These are phyloP conservation scores for Trypanosoma mega DNA, from an alignment of 208 protist species.

Conservation along the genomic window DNA sequence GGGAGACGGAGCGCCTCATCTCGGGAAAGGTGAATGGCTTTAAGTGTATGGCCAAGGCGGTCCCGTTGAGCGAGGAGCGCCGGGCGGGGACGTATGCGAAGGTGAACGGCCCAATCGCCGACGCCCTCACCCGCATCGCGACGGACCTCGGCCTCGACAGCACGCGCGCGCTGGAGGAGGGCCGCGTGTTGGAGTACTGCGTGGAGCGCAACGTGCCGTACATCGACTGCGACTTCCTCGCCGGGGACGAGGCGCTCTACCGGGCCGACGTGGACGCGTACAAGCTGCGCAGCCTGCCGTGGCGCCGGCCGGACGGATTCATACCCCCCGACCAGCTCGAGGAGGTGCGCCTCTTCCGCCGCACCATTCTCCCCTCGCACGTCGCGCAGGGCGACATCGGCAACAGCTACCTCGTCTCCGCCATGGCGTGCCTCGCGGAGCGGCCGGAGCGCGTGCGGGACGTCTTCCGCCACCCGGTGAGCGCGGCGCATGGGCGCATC, in stretches of 20 bases:
- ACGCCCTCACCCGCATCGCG: slow-evolving; percentile 38
- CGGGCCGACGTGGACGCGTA: slow-evolving; percentile 61
- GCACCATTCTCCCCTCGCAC: slow-evolving; percentile 54
- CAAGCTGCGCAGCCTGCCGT: slow-evolving; percentile 52
- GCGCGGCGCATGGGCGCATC: slow-evolving; percentile 40
- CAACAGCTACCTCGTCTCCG: slow-evolving; percentile 78
- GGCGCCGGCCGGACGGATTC: slow-evolving; percentile 55
- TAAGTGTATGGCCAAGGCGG: slow-evolving; percentile 58
- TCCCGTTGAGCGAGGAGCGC: slow-evolving; percentile 55
- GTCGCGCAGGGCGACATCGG: slow-evolving; percentile 76
- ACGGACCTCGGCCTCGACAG: slow-evolving; percentile 31
- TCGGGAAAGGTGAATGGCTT: slow-evolving; percentile 68
- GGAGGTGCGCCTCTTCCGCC: slow-evolving; percentile 72
- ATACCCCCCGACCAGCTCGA: slow-evolving; percentile 53
- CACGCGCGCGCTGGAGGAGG: slow-evolving; percentile 48
- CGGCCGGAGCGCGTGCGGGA: slow-evolving; percentile 34
- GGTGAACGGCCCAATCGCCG: slow-evolving; percentile 41
- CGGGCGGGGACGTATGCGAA: slow-evolving; percentile 42
- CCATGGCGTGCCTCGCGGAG: slow-evolving; percentile 61
- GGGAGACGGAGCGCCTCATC: slow-evolving; percentile 64
- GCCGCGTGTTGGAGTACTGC: slow-evolving; percentile 57
- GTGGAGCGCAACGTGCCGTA: slow-evolving; percentile 48
- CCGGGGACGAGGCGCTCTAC: slow-evolving; percentile 68
- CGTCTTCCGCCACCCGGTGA: slow-evolving; percentile 72
- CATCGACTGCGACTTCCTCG: slow-evolving; percentile 65